Evolutionary conservation across 2,329 filamentous ascomycete species (phyloP).

Genomic region (Clarireedia homoeocarpa): DNA sequence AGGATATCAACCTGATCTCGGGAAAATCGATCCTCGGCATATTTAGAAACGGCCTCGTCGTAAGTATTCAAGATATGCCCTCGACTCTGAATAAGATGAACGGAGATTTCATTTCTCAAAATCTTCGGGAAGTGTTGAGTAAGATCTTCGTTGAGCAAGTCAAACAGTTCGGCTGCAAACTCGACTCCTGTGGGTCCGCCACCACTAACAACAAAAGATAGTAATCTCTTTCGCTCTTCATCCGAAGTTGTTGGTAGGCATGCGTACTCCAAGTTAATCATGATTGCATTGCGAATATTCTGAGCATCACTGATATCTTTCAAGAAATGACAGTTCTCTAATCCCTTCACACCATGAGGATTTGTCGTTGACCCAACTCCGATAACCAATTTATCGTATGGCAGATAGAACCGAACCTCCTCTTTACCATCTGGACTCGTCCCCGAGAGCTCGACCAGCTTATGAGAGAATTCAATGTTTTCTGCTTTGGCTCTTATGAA

Average conservation of each 20-base stretch:
- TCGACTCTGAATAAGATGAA: constrained; percentile 91
- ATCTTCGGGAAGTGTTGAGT: constrained; percentile 76
- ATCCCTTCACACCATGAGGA: constrained; percentile 87
- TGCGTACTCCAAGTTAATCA: constrained; percentile 82
- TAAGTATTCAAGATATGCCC: constrained; percentile 97
- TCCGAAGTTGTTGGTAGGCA: constrained; percentile 90
- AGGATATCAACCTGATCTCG: constrained; percentile 88
- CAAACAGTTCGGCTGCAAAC: constrained; percentile 92
- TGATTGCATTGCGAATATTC: constrained; percentile 77
- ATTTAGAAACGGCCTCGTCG: constrained; percentile 86
- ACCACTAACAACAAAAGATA: constrained; percentile 94
- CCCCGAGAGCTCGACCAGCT: constrained; percentile 81
- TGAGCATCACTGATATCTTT: constrained; percentile 93
- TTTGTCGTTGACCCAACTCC: constrained; percentile 90
- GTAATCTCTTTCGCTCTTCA: constrained; percentile 73
- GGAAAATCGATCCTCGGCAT: constrained; percentile 83
- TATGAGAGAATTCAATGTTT: constrained; percentile 85
- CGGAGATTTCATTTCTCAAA: constrained; percentile 93
- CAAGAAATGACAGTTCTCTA: constrained; percentile 89
- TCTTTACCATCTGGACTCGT: constrained; percentile 62
- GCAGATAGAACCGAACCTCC: constrained; percentile 72
- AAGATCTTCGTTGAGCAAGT: constrained; percentile 92
- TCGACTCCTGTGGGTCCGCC: constrained; percentile 96
- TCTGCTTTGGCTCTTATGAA: constrained; percentile 84
- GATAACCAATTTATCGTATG: constrained; percentile 93